Conservation (phyloP, 2,329 filamentous ascomycete genomes). For the Trichoderma sp. region DNA sequence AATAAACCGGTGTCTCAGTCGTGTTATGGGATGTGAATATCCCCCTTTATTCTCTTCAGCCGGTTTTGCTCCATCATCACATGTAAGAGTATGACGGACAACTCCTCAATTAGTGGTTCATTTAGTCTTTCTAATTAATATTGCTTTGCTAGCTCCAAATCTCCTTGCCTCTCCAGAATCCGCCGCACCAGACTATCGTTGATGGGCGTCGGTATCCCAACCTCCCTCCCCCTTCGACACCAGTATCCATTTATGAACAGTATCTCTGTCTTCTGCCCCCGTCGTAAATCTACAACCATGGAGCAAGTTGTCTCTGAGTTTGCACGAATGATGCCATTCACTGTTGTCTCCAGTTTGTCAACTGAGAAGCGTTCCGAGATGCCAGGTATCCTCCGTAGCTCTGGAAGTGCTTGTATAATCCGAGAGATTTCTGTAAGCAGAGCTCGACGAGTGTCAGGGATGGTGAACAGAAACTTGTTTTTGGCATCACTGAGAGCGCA, state of each 20-base stretch:
- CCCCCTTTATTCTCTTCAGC: not conserved
- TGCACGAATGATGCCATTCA: not conserved
- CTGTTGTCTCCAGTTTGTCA: not conserved
- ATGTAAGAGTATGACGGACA: not conserved
- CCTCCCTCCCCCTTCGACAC: not conserved
- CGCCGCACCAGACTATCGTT: not conserved
- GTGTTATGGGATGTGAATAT: not conserved
- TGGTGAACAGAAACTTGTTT: not conserved
- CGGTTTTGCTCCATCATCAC: not conserved
- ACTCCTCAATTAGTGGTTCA: not conserved
- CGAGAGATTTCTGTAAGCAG: not conserved
- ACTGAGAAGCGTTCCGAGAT: not conserved
- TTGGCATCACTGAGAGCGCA: not conserved
- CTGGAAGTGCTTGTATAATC: not conserved
- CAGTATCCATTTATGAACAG: not conserved
- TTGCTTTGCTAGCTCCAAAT: not conserved
- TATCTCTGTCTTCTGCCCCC: not conserved
- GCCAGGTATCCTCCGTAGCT: not conserved
- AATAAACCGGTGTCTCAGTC: not conserved
- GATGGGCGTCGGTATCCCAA: not conserved
- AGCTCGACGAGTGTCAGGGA: not conserved
- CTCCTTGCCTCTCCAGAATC: not conserved
- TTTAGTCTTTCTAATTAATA: not conserved
- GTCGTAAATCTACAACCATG: not conserved
- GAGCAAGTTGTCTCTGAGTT: not conserved